phyloP scores from a whole-genome alignment of 2,329 filamentous ascomycete genomes.

The Ceratocystis colombiana region DNA sequence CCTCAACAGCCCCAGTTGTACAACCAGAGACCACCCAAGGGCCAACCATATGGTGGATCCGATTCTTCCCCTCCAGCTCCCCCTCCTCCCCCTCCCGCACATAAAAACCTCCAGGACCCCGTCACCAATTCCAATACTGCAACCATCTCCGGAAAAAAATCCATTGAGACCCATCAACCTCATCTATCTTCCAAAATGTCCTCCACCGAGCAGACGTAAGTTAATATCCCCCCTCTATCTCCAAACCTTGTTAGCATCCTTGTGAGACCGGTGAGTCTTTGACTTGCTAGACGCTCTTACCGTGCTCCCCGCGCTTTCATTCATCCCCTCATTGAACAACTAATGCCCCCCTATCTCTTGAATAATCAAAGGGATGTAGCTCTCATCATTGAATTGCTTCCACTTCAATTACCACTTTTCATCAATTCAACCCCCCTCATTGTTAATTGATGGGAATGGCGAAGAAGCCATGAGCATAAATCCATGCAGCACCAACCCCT shows the following conservation, averaged over 20 bases:
- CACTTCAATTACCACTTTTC: neutral
- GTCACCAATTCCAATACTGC: slow-evolving; percentile 18
- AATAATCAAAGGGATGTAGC: too few species aligned
- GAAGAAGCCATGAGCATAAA: neutral
- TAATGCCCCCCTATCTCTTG: neutral
- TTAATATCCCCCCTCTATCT: slow-evolving; percentile 26
- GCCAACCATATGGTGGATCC: slow-evolving; percentile 24
- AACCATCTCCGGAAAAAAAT: slow-evolving; percentile 19
- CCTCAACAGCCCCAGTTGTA: slow-evolving; percentile 23
- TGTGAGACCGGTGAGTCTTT: slow-evolving; percentile 23
- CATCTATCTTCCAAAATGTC: slow-evolving; percentile 31
- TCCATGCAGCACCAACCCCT: slow-evolving; percentile 30
- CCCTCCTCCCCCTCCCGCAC: slow-evolving; percentile 13
- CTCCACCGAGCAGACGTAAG: slow-evolving; percentile 60
- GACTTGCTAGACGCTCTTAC: neutral
- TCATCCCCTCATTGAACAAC: neutral
- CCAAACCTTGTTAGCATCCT: slow-evolving; percentile 14
- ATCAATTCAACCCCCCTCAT: neutral
- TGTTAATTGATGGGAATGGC: neutral
- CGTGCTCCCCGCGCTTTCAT: neutral
- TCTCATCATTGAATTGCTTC: too few species aligned
- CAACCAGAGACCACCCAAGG: slow-evolving; percentile 21
- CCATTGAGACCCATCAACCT: slow-evolving; percentile 18
- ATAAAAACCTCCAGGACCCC: slow-evolving; percentile 22
- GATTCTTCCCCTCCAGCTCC: slow-evolving; percentile 23